These are phyloP conservation scores for Boletus reticulatus DNA, from an alignment of 768 basidiomycete genomes.

Conservation along the genomic window DNA sequence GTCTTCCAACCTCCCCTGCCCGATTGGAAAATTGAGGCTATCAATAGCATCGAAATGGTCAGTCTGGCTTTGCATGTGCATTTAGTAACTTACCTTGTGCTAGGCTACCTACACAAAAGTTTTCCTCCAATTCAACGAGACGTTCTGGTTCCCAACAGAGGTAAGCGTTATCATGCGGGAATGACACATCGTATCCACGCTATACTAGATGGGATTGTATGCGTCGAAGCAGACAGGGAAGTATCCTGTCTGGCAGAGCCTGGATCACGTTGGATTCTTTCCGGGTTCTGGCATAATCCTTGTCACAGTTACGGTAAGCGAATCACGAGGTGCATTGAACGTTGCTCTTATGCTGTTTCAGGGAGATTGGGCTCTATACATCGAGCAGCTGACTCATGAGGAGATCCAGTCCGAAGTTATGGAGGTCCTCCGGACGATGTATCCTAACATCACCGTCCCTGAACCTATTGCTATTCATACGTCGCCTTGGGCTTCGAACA, in stretches of 20 bases:
- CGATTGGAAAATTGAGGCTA: background rate
- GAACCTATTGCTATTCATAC: slow-evolving; percentile 56
- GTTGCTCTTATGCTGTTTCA: slow-evolving; percentile 19
- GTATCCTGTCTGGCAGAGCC: slow-evolving; percentile 67
- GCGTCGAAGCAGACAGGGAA: slow-evolving; percentile 56
- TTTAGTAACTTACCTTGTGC: background rate
- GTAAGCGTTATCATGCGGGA: slow-evolving; percentile 8
- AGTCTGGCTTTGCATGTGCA: background rate
- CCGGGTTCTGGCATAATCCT: slow-evolving; percentile 53
- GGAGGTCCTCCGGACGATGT: slow-evolving; percentile 56
- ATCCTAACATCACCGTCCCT: slow-evolving; percentile 50
- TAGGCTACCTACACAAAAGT: slow-evolving; percentile 65
- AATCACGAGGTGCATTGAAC: background rate
- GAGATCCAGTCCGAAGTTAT: slow-evolving; percentile 55
- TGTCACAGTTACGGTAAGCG: slow-evolving; percentile 27
- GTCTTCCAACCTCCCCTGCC: background rate
- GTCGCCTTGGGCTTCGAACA: slow-evolving; percentile 52
- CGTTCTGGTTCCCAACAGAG: slow-evolving; percentile 58
- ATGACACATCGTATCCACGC: background rate
- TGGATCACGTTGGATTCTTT: slow-evolving; percentile 57
- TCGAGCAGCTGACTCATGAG: slow-evolving; percentile 49
- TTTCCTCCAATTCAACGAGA: slow-evolving; percentile 58
- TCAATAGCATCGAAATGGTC: background rate
- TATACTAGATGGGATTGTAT: slow-evolving; percentile 43
- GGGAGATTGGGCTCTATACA: slow-evolving; percentile 61